phyloP scores from a whole-genome alignment of 2,329 filamentous ascomycete genomes.

The Claviceps africana region DNA sequence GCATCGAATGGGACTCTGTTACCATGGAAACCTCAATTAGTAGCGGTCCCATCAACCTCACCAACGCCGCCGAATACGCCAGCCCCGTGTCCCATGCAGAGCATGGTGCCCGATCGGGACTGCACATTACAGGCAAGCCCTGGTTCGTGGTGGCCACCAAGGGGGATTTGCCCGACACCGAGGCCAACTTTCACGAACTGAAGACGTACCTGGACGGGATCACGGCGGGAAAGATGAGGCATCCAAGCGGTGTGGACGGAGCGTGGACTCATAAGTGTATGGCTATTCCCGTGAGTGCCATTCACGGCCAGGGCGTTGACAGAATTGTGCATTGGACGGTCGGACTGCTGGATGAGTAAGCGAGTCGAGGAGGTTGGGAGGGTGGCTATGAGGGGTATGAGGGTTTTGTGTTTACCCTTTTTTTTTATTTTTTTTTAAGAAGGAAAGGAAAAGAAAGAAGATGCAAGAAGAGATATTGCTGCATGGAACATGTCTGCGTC shows the following conservation, averaged over 20 bases:
- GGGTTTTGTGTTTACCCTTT: no score
- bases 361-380: neutral
- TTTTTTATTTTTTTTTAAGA: no score
- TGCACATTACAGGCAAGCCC: slow-evolving; percentile 82
- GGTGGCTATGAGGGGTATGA: neutral
- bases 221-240: slow-evolving; percentile 44
- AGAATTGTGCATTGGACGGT: slow-evolving; percentile 60
- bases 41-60: slow-evolving; percentile 13
- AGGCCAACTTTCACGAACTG: slow-evolving; percentile 60
- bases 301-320: slow-evolving; percentile 71
- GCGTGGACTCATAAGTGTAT: slow-evolving; percentile 48
- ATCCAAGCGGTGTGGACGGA: slow-evolving; percentile 54
- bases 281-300: slow-evolving; percentile 79
- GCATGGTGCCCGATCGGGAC: slow-evolving; percentile 16
- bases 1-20: slow-evolving; percentile 44
- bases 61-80: slow-evolving; percentile 11
- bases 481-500: neutral
- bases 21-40: slow-evolving; percentile 10
- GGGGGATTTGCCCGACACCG: slow-evolving; percentile 66
- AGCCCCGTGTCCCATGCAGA: slow-evolving; percentile 2
- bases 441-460: no score
- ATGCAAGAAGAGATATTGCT: no score
- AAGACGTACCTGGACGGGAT: slow-evolving; percentile 57
- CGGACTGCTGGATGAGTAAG: slow-evolving; percentile 42
- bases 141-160: slow-evolving; percentile 97